Conservation (phyloP, 1,139 yeast genomes). For the Lodderomyces oxycetoniae region DNA sequence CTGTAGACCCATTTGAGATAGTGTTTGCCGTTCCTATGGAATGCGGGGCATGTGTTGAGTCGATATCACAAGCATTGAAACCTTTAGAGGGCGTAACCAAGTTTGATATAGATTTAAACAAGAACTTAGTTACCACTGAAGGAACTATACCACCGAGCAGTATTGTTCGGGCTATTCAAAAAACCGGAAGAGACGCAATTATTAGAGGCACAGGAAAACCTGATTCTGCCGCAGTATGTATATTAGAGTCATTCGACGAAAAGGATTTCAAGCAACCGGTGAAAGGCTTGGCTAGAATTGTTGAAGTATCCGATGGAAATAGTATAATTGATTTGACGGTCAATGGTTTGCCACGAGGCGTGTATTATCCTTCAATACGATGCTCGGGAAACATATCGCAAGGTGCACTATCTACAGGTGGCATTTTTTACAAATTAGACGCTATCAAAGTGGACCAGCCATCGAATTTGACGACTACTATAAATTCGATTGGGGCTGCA, state of each 20-base stretch:
- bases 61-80: slow-evolving; percentile 51
- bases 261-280: slow-evolving; percentile 56
- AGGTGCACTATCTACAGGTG: slow-evolving; percentile 72
- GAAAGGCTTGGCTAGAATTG: slow-evolving; percentile 83
- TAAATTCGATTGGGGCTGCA: slow-evolving; percentile 37
- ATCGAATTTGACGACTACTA: slow-evolving; percentile 28
- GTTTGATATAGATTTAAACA: slow-evolving; percentile 48
- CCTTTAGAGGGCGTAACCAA: slow-evolving; percentile 43
- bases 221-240: slow-evolving; percentile 88
- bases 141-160: slow-evolving; percentile 69
- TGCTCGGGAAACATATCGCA: slow-evolving; percentile 68
- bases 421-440: slow-evolving; percentile 41
- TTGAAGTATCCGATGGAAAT: slow-evolving; percentile 51
- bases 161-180: slow-evolving; percentile 60
- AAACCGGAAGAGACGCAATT: slow-evolving; percentile 80
- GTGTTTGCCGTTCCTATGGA: slow-evolving; percentile 78
- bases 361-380: slow-evolving; percentile 66
- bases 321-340: slow-evolving; percentile 73
- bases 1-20: slow-evolving; percentile 37
- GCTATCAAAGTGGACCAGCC: slow-evolving; percentile 43
- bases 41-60: slow-evolving; percentile 64
- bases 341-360: slow-evolving; percentile 62
- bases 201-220: slow-evolving; percentile 88
- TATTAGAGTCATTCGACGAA: slow-evolving; percentile 65
- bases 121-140: slow-evolving; percentile 56